Evolutionary conservation across 768 basidiomycete species (phyloP).

Genomic region (Mycena indigotica): DNA sequence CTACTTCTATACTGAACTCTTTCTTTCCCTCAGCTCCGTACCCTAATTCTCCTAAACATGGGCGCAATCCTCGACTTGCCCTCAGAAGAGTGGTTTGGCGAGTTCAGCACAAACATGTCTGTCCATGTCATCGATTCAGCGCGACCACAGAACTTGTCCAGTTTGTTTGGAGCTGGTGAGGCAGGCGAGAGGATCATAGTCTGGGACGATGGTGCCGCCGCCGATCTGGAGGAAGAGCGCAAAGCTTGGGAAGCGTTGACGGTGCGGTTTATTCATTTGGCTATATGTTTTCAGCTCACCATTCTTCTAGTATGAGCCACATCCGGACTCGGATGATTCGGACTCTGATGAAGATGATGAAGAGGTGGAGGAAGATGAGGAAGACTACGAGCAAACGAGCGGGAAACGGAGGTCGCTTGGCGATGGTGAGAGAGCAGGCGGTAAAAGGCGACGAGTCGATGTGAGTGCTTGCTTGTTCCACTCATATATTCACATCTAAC

Average conservation of each 20-base stretch:
- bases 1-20: constrained; percentile 1
- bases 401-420: constrained; percentile 54
- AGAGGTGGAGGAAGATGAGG: constrained; percentile 43
- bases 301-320: constrained; percentile 71
- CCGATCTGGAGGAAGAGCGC: constrained; percentile 66
- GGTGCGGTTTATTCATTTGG: constrained; percentile 48
- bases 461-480: constrained; percentile 4
- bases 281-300: background rate
- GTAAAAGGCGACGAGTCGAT: constrained; percentile 63
- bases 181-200: constrained; percentile 75
- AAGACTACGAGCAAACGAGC: constrained; percentile 43
- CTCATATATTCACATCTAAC: constrained; percentile 5
- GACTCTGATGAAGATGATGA: constrained; percentile 47
- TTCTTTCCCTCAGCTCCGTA: constrained; percentile 89
- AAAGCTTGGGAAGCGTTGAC: constrained; percentile 84
- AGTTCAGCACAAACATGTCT: constrained; percentile 59
- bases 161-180: constrained; percentile 74
- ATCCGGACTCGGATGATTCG: constrained; percentile 67
- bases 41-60: constrained; percentile 90
- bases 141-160: constrained; percentile 86
- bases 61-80: constrained; percentile 87
- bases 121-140: constrained; percentile 95
- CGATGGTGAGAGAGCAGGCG: constrained; percentile 38
- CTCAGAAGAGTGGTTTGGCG: constrained; percentile 73
- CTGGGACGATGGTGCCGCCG: constrained; percentile 90